These are phyloP conservation scores for Glycine latifolia DNA, from an alignment of 306 rosid genomes.

Conservation along the genomic window DNA sequence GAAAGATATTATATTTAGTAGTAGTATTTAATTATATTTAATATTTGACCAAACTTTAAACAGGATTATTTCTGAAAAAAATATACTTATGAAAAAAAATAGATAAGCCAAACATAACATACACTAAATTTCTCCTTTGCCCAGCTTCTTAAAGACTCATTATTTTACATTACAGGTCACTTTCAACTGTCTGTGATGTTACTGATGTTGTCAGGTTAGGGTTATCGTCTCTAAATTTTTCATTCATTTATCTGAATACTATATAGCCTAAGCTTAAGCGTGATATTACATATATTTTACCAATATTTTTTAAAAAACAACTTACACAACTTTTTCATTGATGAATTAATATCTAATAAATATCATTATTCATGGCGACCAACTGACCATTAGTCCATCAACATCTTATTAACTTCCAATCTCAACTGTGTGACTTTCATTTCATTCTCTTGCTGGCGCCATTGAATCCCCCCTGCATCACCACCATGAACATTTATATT, in stretches of 20 bases:
- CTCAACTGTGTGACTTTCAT: constrained; percentile 8
- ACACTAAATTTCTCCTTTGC: background rate
- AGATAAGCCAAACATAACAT: background rate
- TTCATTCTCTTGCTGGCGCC: constrained; percentile 13
- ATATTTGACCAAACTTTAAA: too few species aligned
- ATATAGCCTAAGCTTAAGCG: background rate
- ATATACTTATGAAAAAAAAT: too few species aligned
- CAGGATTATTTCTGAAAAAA: too few species aligned
- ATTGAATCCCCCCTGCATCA: background rate
- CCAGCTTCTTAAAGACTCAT: background rate
- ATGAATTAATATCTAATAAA: background rate
- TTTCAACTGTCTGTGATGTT: background rate
- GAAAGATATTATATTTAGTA: too few species aligned
- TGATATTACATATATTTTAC: background rate
- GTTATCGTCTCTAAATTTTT: background rate
- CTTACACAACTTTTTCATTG: background rate
- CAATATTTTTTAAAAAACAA: background rate
- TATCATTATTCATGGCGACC: background rate
- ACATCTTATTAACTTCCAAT: background rate
- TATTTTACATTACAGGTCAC: constrained; percentile 3
- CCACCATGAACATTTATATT: background rate
- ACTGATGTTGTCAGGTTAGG: background rate
- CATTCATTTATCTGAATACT: too few species aligned
- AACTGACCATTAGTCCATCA: background rate
- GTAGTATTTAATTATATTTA: too few species aligned